Conservation (phyloP, 805 yeast genomes). For the Candida ovalis region DNA sequence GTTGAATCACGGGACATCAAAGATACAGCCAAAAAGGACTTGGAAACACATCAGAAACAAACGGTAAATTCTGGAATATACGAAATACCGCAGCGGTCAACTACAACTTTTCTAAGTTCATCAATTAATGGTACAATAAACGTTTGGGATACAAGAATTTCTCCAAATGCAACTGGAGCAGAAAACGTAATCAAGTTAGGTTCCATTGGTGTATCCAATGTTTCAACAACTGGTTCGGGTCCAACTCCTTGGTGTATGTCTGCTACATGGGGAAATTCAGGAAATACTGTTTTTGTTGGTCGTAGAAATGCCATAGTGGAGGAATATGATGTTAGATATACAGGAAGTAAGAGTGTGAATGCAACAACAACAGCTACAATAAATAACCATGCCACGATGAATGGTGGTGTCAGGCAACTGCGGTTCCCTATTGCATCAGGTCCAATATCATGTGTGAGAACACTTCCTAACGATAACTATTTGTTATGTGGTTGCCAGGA, state of each 20-base stretch:
- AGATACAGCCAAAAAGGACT: conserved; percentile 27
- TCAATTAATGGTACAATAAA: conserved; percentile 78
- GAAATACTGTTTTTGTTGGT: conserved; percentile 76
- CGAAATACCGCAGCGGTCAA: conserved; percentile 26
- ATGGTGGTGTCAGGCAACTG: conserved; percentile 41
- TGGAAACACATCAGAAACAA: conserved; percentile 42
- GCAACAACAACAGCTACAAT: not conserved
- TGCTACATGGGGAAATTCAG: conserved; percentile 83
- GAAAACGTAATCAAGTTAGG: conserved; percentile 27
- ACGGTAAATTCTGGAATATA: conserved; percentile 28
- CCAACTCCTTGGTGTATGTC: conserved; percentile 95
- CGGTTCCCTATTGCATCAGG: conserved; percentile 87
- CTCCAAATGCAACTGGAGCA: conserved; percentile 4
- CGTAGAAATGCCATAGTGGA: conserved; percentile 87
- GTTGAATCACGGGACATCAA: conserved; percentile 31
- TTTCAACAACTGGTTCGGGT: conserved; percentile 49
- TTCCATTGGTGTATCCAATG: conserved; percentile 37
- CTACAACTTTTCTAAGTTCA: conserved; percentile 67
- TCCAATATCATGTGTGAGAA: conserved; percentile 74
- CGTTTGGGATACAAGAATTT: conserved; percentile 73
- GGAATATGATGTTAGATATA: conserved; percentile 62
- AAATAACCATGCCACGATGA: not conserved
- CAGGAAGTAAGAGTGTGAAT: conserved; percentile 46
- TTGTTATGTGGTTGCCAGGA: conserved; percentile 86
- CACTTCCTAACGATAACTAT: conserved; percentile 79